Evolutionary conservation across 148 eudicot genomes (phyloP).

Genomic region (Chenopodium album): DNA sequence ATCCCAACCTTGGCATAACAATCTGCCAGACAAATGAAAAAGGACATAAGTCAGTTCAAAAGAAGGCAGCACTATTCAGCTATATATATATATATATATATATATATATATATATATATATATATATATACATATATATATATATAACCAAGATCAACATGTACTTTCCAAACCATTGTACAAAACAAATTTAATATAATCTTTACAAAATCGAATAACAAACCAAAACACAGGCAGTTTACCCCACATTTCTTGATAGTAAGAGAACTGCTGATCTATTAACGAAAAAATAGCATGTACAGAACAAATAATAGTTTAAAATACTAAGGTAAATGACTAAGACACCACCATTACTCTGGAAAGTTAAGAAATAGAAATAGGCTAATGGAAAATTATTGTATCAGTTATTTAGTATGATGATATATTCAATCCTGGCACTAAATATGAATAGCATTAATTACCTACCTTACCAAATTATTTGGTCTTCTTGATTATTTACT

Average conservation of each 20-base stretch:
- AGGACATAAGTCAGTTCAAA: not conserved
- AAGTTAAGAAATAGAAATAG: not conserved
- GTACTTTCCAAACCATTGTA: not conserved
- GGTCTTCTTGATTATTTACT: not conserved
- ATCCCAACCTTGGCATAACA: slow-evolving; percentile 74
- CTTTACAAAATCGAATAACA: not conserved
- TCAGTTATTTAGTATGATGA: not conserved
- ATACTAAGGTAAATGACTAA: not conserved
- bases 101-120: no score
- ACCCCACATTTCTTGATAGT: not conserved
- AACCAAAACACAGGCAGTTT: not conserved
- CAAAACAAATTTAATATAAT: not conserved
- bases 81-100: no score
- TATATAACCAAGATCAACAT: not conserved
- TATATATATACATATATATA: no score
- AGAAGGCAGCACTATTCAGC: not conserved
- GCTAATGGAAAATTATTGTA: not conserved
- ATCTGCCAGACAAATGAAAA: slow-evolving; percentile 36
- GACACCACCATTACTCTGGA: no score
- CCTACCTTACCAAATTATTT: not conserved
- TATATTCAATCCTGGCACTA: not conserved
- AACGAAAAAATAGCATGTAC: not conserved
- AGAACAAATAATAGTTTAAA: not conserved
- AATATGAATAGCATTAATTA: not conserved
- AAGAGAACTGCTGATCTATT: not conserved